Evolutionary conservation across 1,284 basidiomycete species (phyloP), one percentile per base, ranked within the genome.

Genomic region (Cystobasidiaceae sp.): DNA sequence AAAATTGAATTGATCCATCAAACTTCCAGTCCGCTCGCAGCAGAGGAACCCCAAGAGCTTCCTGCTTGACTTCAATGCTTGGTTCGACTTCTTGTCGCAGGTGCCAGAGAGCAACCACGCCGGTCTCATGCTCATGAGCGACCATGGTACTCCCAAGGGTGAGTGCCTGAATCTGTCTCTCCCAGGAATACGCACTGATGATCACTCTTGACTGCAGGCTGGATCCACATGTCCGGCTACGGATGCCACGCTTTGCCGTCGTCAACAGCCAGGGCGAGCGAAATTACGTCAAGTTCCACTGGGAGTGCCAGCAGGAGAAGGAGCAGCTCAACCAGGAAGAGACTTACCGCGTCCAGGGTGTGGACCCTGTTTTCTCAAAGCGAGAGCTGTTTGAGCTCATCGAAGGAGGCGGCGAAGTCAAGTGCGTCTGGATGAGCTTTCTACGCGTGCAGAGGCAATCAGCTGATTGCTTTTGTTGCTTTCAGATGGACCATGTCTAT

Each of bases 241-340:
- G 61, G 60, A 43, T 57, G 69, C 43, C 50, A 57, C 25, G 55
- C 55, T 34, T 56, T 52, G 51, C 86, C 4, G 80, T 91, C 15
- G 73, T 86, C 62, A 89, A 90, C 71, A 79, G 78, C 0, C 74
- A 82, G 17, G 84, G 84, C 57, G 81, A 89, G 71, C 82, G 84
- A 1, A 81, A 82, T 67, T 91, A 90, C 71, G 89, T 90, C 76
- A 92, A 92, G 76, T 92, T 65, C 44, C 46, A 52, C 23, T 54
- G 56, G 54, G 39, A 59, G 17, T 59, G 55, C 27, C 49, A 58
- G 44, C 61, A 68, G 61, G 50, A 63, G 41, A 62, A 62, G 46
- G 30, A 33, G 21, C 56, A 74, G 70, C 74, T 74, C 49, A 74
- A 75, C 60, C 76, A 71, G 69, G 75, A 77, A 3, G 77, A 80